These are phyloP conservation scores for Arbutus unedo DNA, from an alignment of 148 eudicot genomes.

Conservation along the genomic window DNA sequence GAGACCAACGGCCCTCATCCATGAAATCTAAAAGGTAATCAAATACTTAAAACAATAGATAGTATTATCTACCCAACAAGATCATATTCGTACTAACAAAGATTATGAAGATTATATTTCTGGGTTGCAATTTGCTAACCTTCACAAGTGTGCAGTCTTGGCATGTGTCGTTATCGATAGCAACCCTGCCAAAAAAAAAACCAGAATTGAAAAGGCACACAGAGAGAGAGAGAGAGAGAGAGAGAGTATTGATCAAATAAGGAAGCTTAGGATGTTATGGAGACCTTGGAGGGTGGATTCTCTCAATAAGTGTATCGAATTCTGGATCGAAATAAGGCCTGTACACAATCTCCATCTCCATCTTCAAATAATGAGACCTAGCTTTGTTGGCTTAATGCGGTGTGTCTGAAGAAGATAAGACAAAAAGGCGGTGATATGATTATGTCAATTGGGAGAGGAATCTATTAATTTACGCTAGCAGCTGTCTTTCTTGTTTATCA, in stretches of 20 bases:
- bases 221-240: not conserved
- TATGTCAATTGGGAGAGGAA: not conserved
- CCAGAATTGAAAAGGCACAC: not conserved
- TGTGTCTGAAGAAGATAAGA: not conserved
- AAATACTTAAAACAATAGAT: not conserved
- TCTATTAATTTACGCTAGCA: not conserved
- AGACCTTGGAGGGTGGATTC: constrained; percentile 84
- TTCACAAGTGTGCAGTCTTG: constrained; percentile 77
- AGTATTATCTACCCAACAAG: constrained; percentile 2
- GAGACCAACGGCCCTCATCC: not conserved
- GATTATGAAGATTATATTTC: constrained; percentile 1
- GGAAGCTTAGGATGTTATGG: not conserved
- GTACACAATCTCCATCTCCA: constrained; percentile 63
- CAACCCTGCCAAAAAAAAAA: constrained; percentile 60
- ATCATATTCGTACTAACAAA: not conserved
- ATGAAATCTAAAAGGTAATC: not conserved
- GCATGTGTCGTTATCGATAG: constrained; percentile 64
- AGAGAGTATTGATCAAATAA: not conserved
- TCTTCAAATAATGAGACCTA: constrained; percentile 19
- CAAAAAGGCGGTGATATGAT: not conserved
- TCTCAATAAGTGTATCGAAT: constrained; percentile 57
- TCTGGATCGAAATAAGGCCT: constrained; percentile 61
- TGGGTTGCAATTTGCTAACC: constrained; percentile 37
- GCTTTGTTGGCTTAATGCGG: not conserved
- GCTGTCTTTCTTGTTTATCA: constrained; percentile 12